A percentile compares a stretch with the other conserved stretches of the same genome.
Evolutionary conservation across 495 filamentous ascomycete genomes (phyloP).

Genomic region (Pseudomonodictys pantanalensis): DNA sequence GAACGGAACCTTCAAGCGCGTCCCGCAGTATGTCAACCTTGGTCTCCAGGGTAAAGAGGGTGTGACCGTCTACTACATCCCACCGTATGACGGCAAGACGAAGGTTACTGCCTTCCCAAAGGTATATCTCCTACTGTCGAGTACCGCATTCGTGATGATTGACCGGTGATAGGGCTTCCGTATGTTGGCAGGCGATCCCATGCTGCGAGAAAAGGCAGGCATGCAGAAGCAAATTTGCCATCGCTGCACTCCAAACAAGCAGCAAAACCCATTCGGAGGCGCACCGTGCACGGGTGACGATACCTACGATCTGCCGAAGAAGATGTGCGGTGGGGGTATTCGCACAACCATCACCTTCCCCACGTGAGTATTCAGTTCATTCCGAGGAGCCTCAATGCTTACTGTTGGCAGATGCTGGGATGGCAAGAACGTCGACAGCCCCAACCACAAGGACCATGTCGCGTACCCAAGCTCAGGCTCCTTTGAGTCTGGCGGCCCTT

Average conservation of each 20-base stretch:
- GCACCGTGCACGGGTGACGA: constrained; percentile 53
- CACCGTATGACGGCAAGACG: constrained; percentile 30
- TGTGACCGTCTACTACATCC: constrained; percentile 30
- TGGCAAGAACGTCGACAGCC: constrained; percentile 51
- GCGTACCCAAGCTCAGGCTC: constrained; percentile 44
- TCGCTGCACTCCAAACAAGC: constrained; percentile 48
- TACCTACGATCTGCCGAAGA: constrained; percentile 45
- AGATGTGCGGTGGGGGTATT: constrained; percentile 48
- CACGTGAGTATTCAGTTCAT: constrained; percentile 34
- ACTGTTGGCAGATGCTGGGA: constrained; percentile 49
- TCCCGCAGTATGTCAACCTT: constrained; percentile 28
- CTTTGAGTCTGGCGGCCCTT: constrained; percentile 43
- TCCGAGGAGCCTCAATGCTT: not conserved
- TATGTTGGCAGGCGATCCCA: constrained; percentile 24
- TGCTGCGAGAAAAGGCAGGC: constrained; percentile 10
- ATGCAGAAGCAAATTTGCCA: constrained; percentile 43
- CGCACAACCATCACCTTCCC: constrained; percentile 52
- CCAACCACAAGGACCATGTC: constrained; percentile 51
- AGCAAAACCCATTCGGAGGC: constrained; percentile 48
- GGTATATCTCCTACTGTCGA: not conserved
- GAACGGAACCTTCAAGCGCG: constrained; percentile 30
- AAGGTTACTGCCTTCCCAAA: constrained; percentile 26
- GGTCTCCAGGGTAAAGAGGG: constrained; percentile 20
- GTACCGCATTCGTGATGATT: not conserved
- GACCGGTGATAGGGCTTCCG: constrained; percentile 20